Base-by-base conservation (phyloP, 306 rosid genomes). In the Sophora flavescens region DNA sequence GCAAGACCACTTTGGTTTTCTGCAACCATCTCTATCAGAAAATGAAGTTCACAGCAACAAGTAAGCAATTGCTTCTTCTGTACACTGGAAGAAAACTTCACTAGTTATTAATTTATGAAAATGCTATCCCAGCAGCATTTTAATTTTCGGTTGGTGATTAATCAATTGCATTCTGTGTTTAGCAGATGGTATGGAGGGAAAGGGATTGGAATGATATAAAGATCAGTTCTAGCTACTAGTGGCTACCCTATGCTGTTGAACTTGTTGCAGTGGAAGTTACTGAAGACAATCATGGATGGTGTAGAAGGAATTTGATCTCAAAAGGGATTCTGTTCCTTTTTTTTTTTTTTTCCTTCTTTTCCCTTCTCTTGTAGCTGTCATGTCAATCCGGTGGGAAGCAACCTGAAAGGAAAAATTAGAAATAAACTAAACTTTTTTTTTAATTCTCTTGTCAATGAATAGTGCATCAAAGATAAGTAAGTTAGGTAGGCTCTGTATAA, bases 351-450 rank as follows among this genome's bases (percentile, higher is more conserved):
- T 41, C 77, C 35, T 78, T 50, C 45, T 42, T 60, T 70, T 77
- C 71, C 73, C 50, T 39, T 73, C 72, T 68, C 47, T 61, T 80
- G 79, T 75, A 70, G 72, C 72, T 84, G 86, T 85, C 88, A 88
- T 84, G 86, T 85, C 88, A 88, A 85, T 79, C 89, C 84, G 67
- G 60, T 85, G 83, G 87, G 77, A 84, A 88, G 85, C 87, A 88
- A 72, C 75, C 77, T 71, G 76, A 83, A 86, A 73, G 67, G 28
- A 80, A 30, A 80, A 48, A 73, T 80, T 82, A 72, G 86, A 80
- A 87, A 78, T 74, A 75, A 75, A 56, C 59, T 4, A 60, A 70
- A 44, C 47, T 45, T 61, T 86, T 30, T 47, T 56, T 69, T 85
- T 67, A 78, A 66, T 85, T 84, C 66, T 62, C 53, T 85, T 86